These are phyloP conservation scores for Onygenales sp. DNA, from an alignment of 2,329 filamentous ascomycete genomes.

Conservation along the genomic window DNA sequence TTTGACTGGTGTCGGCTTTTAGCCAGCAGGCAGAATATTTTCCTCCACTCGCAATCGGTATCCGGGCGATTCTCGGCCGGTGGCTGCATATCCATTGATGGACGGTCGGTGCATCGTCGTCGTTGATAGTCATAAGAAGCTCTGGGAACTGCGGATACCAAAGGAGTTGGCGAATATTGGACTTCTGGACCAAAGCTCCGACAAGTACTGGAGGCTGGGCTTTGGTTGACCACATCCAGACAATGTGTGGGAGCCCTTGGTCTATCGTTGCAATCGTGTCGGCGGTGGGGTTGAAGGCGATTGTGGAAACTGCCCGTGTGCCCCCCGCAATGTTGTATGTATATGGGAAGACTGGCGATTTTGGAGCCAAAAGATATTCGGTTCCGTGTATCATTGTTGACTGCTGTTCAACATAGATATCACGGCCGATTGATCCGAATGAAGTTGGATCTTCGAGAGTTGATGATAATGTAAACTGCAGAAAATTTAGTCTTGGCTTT, in stretches of 20 bases:
- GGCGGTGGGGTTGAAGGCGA: conserved; percentile 31
- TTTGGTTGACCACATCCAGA: conserved; percentile 36
- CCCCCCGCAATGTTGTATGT: conserved; percentile 20
- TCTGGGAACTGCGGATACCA: conserved; percentile 31
- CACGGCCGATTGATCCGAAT: conserved; percentile 21
- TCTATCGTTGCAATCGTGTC: conserved; percentile 29
- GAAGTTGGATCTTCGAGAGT: conserved; percentile 24
- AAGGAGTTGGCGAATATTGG: conserved; percentile 28
- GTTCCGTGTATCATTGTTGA: conserved; percentile 21
- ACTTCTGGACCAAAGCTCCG: conserved; percentile 34
- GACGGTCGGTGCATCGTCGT: conserved; percentile 22
- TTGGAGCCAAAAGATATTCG: conserved; percentile 28
- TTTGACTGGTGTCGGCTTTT: background rate
- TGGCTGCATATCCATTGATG: conserved; percentile 16
- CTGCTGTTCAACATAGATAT: conserved; percentile 25
- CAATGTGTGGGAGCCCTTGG: conserved; percentile 32
- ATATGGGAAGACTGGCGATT: conserved; percentile 26
- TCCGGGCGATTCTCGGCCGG: conserved; percentile 5
- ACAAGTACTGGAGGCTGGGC: conserved; percentile 15
- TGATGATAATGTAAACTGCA: conserved; percentile 20
- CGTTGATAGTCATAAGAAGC: conserved; percentile 29
- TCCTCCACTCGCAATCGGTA: conserved; percentile 4
- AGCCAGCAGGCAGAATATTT: conserved; percentile 9
- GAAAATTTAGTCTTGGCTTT: background rate
- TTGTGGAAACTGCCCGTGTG: conserved; percentile 26